Evolutionary conservation across 768 basidiomycete genomes (phyloP), one percentile per base, ranked within the genome.

Genomic region (Termitomyces sp.): DNA sequence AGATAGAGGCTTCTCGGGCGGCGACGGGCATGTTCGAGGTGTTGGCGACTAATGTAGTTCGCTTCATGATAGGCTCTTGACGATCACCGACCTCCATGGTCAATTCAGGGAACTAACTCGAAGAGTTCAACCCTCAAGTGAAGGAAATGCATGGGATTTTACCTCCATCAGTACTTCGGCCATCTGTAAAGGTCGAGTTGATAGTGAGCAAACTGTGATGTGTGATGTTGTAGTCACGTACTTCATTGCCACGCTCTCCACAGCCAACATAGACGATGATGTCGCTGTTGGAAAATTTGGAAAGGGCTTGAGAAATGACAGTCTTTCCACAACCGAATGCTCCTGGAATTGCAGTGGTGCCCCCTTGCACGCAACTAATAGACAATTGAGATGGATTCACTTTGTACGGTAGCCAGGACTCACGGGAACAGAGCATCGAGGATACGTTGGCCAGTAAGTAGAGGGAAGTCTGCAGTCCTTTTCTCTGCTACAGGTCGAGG

Each of bases 11-110:
- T 75, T 99, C 97, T 63, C 97, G 92, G 45, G 97, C 97, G 45
- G 97, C 97, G 65, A 99, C 97, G 64, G 97, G 97, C 97, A 99
- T 99, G 78, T 98, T 98, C 50, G 97, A 99, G 3, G 97, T 99
- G 72, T 99, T 99, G 63, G 97, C 97, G 60, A 99, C 95, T 24
- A 99, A 85, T 15, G 95, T 93, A 0, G 97, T 99, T 59, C 97
- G 95, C 76, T 99, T 99, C 97, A 99, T 99, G 80, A 99, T 98
- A 34, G 97, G 97, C 72, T 99, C 97, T 81, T 95, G 87, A 51
- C 94, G 92, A 62, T 90, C 86, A 24, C 83, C 88, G 55, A 96
- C 77, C 51, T 97, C 94, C 88, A 98, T 91, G 2, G 90, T 92
- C 31, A 99, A 79, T 73, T 92, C 77, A 46, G 97, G 97, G 87